Conservation (phyloP, 2,329 filamentous ascomycete species). For the Ophiosphaerella herpotricha region DNA sequence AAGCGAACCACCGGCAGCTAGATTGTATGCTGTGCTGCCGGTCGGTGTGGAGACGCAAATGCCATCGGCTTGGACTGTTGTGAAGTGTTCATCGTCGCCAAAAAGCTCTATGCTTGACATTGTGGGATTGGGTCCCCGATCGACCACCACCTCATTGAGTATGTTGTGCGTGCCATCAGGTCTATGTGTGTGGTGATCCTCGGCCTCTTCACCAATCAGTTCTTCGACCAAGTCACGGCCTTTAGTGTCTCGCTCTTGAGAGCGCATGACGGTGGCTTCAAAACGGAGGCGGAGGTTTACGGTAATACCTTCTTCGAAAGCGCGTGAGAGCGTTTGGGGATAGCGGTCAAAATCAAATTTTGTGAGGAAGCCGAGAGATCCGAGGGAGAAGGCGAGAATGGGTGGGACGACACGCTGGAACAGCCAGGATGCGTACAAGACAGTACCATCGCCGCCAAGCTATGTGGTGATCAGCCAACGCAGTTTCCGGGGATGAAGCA, state of each 20-base stretch:
- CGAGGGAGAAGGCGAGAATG: constrained; percentile 86
- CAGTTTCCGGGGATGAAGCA: neutral
- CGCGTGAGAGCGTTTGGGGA: constrained; percentile 67
- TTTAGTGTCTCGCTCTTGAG: constrained; percentile 55
- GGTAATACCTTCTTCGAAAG: constrained; percentile 82
- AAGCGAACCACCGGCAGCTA: constrained; percentile 91
- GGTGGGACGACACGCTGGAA: constrained; percentile 96
- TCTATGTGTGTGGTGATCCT: constrained; percentile 81
- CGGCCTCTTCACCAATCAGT: constrained; percentile 81
- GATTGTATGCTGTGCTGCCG: constrained; percentile 92
- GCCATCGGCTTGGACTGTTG: constrained; percentile 88
- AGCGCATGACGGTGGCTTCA: constrained; percentile 91
- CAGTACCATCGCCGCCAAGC: constrained; percentile 93
- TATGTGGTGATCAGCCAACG: constrained; percentile 20
- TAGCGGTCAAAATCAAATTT: constrained; percentile 91
- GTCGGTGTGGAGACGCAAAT: constrained; percentile 94
- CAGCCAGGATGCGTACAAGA: constrained; percentile 93
- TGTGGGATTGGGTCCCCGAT: constrained; percentile 89
- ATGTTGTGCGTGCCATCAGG: constrained; percentile 88
- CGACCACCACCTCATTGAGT: constrained; percentile 94
- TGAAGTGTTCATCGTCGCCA: constrained; percentile 93
- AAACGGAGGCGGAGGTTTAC: constrained; percentile 88
- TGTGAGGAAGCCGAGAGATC: constrained; percentile 91
- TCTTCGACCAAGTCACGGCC: constrained; percentile 72
- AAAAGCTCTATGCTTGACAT: constrained; percentile 94